A percentile compares a stretch with the other conserved stretches of the same genome.
Conservation (phyloP, 176 grass and related monocot species). For the Cymbopogon citratus region DNA sequence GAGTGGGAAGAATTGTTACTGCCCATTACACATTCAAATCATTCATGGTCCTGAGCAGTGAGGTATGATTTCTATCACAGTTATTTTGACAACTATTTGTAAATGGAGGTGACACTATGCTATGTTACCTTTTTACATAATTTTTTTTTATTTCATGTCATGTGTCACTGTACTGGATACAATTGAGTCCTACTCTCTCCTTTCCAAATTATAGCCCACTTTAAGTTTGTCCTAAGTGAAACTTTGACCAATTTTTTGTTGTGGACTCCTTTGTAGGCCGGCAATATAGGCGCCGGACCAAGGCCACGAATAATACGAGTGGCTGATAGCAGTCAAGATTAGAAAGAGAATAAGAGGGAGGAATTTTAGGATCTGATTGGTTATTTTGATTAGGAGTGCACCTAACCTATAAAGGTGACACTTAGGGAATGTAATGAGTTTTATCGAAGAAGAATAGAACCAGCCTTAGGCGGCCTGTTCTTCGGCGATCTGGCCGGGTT, state of each 20-base stretch:
- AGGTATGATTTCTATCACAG: conserved; percentile 18
- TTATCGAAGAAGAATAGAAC: too few relatives aligned
- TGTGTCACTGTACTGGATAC: background rate
- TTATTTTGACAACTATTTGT: background rate
- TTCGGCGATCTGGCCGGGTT: too few relatives aligned
- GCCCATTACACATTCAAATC: background rate
- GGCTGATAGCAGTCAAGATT: too few relatives aligned
- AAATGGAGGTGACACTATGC: background rate
- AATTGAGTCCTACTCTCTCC: background rate
- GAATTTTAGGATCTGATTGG: too few relatives aligned
- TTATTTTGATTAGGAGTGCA: too few relatives aligned
- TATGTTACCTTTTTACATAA: background rate
- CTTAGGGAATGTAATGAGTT: too few relatives aligned
- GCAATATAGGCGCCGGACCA: too few relatives aligned
- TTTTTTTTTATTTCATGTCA: background rate
- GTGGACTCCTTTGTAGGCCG: too few relatives aligned
- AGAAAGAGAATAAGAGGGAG: too few relatives aligned
- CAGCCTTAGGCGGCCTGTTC: too few relatives aligned
- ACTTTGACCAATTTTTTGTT: background rate
- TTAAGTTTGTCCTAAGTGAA: background rate
- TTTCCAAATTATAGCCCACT: background rate
- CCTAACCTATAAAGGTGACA: too few relatives aligned
- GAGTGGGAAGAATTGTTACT: background rate
- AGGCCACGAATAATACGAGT: too few relatives aligned
- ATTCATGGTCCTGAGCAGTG: background rate